phyloP scores from a whole-genome alignment of 345 rosid genomes.

The Citrus cavaleriei region DNA sequence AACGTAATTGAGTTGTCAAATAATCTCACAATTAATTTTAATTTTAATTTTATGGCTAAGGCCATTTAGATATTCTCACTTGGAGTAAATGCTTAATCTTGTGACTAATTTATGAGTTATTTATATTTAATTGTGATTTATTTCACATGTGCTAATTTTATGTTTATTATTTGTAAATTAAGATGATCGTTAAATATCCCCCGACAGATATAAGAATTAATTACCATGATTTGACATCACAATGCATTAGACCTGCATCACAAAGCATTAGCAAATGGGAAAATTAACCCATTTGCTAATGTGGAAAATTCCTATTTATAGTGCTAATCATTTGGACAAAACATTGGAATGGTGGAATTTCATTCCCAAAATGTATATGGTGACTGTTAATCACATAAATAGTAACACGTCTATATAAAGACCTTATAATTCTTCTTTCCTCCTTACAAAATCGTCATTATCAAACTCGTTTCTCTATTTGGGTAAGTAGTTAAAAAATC shows the following conservation, averaged over 20 bases:
- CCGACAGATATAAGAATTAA: not conserved
- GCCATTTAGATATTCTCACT: not conserved
- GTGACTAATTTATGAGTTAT: no score
- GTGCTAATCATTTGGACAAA: slow-evolving; percentile 8
- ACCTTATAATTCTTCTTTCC: not conserved
- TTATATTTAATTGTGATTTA: not conserved
- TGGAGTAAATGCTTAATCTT: not conserved
- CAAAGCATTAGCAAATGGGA: not conserved
- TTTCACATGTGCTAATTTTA: not conserved
- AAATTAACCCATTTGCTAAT: slow-evolving; percentile 9
- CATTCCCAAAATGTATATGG: not conserved
- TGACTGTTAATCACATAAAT: not conserved
- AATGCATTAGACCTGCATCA: not conserved
- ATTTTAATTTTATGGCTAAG: not conserved
- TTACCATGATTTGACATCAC: slow-evolving; percentile 19
- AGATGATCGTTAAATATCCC: no score
- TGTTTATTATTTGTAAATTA: not conserved
- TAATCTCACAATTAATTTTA: not conserved
- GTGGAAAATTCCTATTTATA: slow-evolving; percentile 26
- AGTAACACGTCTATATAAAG: not conserved
- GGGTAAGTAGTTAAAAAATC: not conserved
- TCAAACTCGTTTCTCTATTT: not conserved
- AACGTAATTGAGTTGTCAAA: not conserved
- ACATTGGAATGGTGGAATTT: not conserved
- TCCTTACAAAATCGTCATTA: not conserved